These are phyloP conservation scores for Thinopyrum elongatum DNA, from an alignment of 176 grass and related monocot genomes.

Conservation along the genomic window DNA sequence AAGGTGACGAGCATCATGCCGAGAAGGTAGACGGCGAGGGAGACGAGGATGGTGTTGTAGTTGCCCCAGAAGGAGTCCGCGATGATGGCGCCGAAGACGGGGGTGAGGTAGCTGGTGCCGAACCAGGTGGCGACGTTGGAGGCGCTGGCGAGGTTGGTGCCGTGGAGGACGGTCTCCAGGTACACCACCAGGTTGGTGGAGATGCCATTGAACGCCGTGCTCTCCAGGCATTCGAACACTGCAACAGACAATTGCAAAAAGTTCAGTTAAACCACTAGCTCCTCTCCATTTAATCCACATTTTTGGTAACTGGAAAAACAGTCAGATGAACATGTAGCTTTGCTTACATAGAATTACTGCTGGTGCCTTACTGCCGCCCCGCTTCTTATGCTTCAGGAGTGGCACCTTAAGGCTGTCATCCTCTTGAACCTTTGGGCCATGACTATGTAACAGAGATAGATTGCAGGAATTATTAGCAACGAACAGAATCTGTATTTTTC, in stretches of 20 bases:
- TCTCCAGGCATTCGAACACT: background rate
- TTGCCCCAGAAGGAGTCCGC: background rate
- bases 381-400: background rate
- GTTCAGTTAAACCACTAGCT: background rate
- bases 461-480: background rate
- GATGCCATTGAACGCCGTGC: background rate
- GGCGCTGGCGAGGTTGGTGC: background rate
- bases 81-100: background rate
- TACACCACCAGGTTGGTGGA: background rate
- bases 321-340: rapidly evolving
- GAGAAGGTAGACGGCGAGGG: background rate
- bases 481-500: background rate
- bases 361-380: background rate
- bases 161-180: background rate
- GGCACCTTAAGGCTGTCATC: background rate
- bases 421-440: background rate
- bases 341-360: background rate
- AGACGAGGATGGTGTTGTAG: background rate
- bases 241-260: background rate
- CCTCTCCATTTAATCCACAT: background rate
- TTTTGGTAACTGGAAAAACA: background rate
- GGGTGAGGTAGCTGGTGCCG: background rate
- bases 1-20: background rate
- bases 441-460: slow-evolving; percentile 17
- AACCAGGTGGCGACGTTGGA: background rate